Base-by-base conservation (phyloP, 2,329 filamentous ascomycete species). In the Volutella citrinella region DNA sequence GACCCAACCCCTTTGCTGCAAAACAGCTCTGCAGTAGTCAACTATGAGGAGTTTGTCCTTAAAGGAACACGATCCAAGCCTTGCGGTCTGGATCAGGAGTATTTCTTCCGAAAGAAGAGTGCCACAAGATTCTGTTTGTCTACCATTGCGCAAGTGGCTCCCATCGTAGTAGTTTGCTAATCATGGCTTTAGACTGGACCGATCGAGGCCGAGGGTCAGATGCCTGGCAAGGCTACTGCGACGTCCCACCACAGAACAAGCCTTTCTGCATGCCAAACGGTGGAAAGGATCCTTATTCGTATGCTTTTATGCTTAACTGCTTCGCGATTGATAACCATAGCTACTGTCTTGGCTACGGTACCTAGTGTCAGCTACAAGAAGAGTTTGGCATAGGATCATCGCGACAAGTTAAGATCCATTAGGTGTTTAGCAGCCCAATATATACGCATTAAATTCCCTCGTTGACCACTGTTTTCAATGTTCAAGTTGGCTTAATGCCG, bases 231-330 rank as follows among this genome's bases (percentile, higher is more conserved):
- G 27, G 27, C 17, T 30, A 30, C 27, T 30, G 27, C 19, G 27
- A 30, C n/a, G 19, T 30, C 22, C 19, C 27, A 10, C 27, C 27
- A 19, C 19, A 30, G 27, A 30, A 30, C 22, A 21, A 30, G 18
- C 19, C 19, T 6, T 30, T n/a, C n/a, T 30, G 27, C 19, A n/a
- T 30, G 15, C 27, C 27, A 14, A 30, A 30, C 12, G 27, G 27
- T 10, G 14, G n/a, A 22, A 30, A 30, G 4, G 27, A 30, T 14
- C 19, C 27, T 15, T 30, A 30, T 30, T 30, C 27, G 22, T 30
- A 30, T 30, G 27, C 27, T 15, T n/a, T 30, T 30, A 30, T 30
- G 27, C 27, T 30, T 7, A 30, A 30, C 22, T 30, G 27, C 27
- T 30, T 30, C 17, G 19, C 20, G 12, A 30, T 30, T 30, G 27